Evolutionary conservation across 2,329 filamentous ascomycete species (phyloP), one percentile per base, ranked within the genome.

Genomic region (Esteya vermicola): DNA sequence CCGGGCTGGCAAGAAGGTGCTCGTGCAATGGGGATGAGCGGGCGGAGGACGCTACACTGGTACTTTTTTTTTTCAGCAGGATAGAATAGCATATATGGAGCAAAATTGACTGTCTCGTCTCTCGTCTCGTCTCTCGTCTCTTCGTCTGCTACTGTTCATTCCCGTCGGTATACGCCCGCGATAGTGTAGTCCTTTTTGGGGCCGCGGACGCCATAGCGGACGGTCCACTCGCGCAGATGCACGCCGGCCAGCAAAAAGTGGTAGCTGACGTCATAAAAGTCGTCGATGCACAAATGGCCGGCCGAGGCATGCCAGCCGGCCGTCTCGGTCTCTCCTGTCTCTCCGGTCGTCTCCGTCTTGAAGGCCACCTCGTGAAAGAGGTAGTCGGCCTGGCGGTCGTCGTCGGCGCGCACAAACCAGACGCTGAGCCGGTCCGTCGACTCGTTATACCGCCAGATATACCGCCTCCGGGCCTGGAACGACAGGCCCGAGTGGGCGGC

Each of bases 281-380:
- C 81, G 21, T 80, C 67, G 19, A 76, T 67, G 52, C 82, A 86
- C 18, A 84, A 58, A 54, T 88, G 81, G 12, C 74, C 71, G 0
- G 78, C 75, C 48, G 67, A 75, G 0, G 80, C 81, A 32, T 61
- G 57, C 75, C 79, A 83, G 1, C 68, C 70, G 12, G 25, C 9
- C 7, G 19, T 2, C 7, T 16, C 8, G 4, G 8, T 26, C 9
- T 28, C 10, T 14, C 18, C 14, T 9, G 22, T 20, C 40, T 9
- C 13, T 9, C 22, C 9, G 16, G 18, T 16, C 14, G 20, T 4
- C 9, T 22, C 10, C 8, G 31, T 14, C 22, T n/a, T 43, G 48
- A 86, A 82, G 42, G 79, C 68, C n/a, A 86, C 60, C 46, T 78
- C 70, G 50, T 86, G 81, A 55, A 88, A 89, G 18, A 86, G 60